Conservation (phyloP, 192 early-diverging fungal species). For the Podila epigama region DNA sequence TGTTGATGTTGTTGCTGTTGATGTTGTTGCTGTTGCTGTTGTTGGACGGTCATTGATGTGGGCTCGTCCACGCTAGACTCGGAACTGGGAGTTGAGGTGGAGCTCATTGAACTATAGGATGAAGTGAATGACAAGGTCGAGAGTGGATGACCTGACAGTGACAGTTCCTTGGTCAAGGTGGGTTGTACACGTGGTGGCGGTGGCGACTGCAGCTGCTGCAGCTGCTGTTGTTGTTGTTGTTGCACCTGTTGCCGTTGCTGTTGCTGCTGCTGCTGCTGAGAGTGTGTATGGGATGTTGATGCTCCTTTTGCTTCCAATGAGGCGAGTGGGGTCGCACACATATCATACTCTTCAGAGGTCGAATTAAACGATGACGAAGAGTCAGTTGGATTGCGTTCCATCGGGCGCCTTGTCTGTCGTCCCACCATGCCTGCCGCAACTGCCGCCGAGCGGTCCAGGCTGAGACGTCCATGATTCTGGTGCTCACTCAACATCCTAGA, state of each 20-base stretch:
- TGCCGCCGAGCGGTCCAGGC: neutral
- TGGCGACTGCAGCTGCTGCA: neutral
- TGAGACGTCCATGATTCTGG: neutral
- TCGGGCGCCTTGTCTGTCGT: too few species aligned
- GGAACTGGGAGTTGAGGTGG: neutral
- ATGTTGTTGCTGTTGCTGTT: conserved; percentile 11
- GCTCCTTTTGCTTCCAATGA: neutral
- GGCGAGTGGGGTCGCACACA: neutral
- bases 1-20: conserved; percentile 16
- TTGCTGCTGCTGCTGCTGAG: conserved; percentile 7
- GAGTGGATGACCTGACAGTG: neutral
- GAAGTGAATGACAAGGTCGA: neutral
- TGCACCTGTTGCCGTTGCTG: conserved; percentile 8
- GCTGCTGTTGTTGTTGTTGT: conserved; percentile 2
- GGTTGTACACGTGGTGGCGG: neutral
- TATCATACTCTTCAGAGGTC: conserved; percentile 12
- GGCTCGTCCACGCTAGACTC: neutral
- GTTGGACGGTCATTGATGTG: too few species aligned
- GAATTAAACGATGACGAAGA: neutral
- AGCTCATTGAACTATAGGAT: neutral
- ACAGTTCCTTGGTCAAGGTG: neutral
- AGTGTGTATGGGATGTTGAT: neutral
- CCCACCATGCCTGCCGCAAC: too few species aligned
- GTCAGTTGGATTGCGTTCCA: neutral
- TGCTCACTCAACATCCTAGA: neutral